Conservation (phyloP, 176 grass and related monocot species). For the Ensete glaucum region DNA sequence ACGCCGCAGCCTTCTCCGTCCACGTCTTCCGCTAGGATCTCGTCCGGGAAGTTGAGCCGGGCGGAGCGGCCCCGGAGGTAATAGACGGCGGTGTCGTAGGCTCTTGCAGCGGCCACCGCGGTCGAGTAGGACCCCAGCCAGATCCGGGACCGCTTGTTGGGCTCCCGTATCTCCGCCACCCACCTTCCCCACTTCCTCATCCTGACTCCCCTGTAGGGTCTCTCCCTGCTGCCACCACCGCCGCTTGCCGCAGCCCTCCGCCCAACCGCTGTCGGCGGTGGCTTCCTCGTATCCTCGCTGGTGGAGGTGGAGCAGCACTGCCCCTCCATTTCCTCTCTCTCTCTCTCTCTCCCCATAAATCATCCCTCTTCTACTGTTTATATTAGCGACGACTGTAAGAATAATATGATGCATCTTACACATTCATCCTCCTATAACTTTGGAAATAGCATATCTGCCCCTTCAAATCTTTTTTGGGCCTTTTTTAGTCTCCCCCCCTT, state of each 20-base stretch:
- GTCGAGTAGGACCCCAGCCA: conserved; percentile 12
- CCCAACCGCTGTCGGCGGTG: neutral
- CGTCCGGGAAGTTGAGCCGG: conserved; percentile 16
- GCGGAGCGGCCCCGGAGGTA: conserved; percentile 21
- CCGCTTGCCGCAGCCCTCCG: neutral
- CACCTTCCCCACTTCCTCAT: conserved; percentile 24
- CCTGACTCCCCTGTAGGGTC: neutral
- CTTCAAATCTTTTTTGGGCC: too few relatives aligned
- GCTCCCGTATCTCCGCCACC: conserved; percentile 23
- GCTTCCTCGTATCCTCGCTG: neutral
- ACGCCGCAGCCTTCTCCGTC: neutral
- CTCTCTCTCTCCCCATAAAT: neutral
- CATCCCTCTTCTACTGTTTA: neutral
- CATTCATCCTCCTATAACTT: too few relatives aligned
- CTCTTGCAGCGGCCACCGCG: conserved; percentile 4
- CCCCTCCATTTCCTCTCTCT: neutral
- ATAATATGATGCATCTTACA: too few relatives aligned
- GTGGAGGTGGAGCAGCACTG: conserved; percentile 8
- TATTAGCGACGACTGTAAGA: too few relatives aligned
- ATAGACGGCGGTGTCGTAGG: conserved; percentile 18
- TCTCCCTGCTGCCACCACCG: neutral
- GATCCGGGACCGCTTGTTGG: conserved; percentile 19
- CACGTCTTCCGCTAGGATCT: neutral
- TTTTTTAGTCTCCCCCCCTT: too few relatives aligned
- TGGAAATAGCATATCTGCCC: too few relatives aligned